These are phyloP conservation scores for Gliomastix tumulicola DNA, from an alignment of 2,329 filamentous ascomycete genomes.

Conservation along the genomic window DNA sequence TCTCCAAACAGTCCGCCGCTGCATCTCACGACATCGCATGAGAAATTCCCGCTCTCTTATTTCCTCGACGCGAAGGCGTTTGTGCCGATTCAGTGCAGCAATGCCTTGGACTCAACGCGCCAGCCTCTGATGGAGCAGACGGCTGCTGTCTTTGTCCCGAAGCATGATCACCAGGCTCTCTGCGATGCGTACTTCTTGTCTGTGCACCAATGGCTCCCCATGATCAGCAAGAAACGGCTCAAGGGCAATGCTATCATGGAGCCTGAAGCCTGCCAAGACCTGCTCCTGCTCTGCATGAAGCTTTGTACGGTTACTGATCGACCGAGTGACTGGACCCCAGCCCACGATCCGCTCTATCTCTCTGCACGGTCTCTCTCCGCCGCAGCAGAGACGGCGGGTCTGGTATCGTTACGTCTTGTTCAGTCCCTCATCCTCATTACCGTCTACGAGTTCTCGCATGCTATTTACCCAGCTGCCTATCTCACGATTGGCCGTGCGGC, in stretches of 20 bases:
- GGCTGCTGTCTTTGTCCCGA: too few relatives aligned
- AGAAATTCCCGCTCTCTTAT: neutral
- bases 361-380: slow-evolving; percentile 7
- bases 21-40: too few relatives aligned
- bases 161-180: neutral
- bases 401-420: slow-evolving; percentile 8
- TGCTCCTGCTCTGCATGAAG: slow-evolving; percentile 12
- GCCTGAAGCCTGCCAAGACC: slow-evolving; percentile 1
- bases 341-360: slow-evolving; percentile 5
- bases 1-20: too few relatives aligned
- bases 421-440: slow-evolving; percentile 8
- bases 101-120: neutral
- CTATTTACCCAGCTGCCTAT: slow-evolving; percentile 11
- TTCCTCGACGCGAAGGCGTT: neutral
- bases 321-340: neutral
- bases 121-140: neutral
- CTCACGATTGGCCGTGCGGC: slow-evolving; percentile 10
- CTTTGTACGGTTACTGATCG: slow-evolving; percentile 5
- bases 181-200: neutral
- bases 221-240: slow-evolving; percentile 11
- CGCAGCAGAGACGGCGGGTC: slow-evolving; percentile 5
- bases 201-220: slow-evolving; percentile 9
- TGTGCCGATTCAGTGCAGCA: neutral
- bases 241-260: slow-evolving; percentile 1
- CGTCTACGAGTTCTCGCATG: slow-evolving; percentile 8